Evolutionary conservation across 2,329 filamentous ascomycete species (phyloP).

Genomic region (Pyrenochaeta sp.): DNA sequence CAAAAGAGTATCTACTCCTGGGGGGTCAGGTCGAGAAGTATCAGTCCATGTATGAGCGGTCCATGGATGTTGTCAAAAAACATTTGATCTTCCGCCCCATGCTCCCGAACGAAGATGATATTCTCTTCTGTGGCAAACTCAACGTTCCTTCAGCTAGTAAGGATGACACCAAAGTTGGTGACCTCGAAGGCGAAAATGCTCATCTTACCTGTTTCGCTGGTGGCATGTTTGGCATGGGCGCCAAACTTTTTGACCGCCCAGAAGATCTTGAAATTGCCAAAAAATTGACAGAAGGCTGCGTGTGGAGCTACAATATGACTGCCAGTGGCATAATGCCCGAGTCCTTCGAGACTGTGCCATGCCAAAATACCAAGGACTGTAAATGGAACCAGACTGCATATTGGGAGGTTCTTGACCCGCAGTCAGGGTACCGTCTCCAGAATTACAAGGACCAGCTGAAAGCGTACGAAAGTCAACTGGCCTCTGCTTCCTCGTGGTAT

Average conservation of each 20-base stretch:
- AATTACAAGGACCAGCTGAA: constrained; percentile 43
- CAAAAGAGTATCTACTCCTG: constrained; percentile 57
- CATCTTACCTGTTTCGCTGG: constrained; percentile 76
- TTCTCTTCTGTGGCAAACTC: constrained; percentile 51
- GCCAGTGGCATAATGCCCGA: constrained; percentile 69
- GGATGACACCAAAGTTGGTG: constrained; percentile 29
- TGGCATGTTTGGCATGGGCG: constrained; percentile 73
- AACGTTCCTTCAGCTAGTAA: constrained; percentile 42
- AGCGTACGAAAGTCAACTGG: constrained; percentile 42
- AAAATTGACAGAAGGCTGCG: constrained; percentile 68
- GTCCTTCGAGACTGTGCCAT: constrained; percentile 60
- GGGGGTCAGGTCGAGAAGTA: constrained; percentile 58
- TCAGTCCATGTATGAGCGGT: constrained; percentile 64
- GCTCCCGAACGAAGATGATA: constrained; percentile 54
- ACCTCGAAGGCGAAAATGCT: constrained; percentile 54
- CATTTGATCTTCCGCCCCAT: constrained; percentile 61
- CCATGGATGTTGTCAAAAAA: constrained; percentile 53
- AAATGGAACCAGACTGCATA: constrained; percentile 58
- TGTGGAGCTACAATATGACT: constrained; percentile 67
- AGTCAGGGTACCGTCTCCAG: constrained; percentile 35
- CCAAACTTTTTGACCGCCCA: constrained; percentile 64
- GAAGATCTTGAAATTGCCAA: constrained; percentile 64
- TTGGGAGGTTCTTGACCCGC: constrained; percentile 48
- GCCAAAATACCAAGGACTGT: constrained; percentile 49
- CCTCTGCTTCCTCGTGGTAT: constrained; percentile 41